phyloP scores from a whole-genome alignment of 257 asterid genomes.

The Nicotiana paniculata region DNA sequence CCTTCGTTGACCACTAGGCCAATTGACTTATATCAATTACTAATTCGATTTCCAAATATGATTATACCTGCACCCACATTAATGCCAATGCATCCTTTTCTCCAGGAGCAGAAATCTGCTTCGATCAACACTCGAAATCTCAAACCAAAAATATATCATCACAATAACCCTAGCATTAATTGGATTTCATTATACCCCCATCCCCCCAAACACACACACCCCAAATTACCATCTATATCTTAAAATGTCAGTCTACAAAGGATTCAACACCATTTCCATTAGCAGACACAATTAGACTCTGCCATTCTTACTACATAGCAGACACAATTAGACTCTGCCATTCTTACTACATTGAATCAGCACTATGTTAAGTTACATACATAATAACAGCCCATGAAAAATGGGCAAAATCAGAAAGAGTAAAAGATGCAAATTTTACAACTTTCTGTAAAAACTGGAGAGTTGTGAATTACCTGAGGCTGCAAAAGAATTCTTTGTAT shows the following conservation, averaged over 20 bases:
- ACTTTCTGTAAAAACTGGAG: not conserved
- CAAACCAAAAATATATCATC: not conserved
- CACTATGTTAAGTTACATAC: not conserved
- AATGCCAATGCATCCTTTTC: not conserved
- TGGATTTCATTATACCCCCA: not conserved
- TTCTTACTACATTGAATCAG: not conserved
- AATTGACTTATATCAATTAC: not conserved
- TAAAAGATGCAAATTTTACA: not conserved
- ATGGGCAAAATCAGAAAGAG: not conserved
- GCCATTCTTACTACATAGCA: no score
- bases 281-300: not conserved
- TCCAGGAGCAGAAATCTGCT: not conserved
- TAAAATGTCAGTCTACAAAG: not conserved
- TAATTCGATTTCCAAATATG: not conserved
- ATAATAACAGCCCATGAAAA: not conserved
- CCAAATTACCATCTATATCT: not conserved
- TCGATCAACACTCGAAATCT: not conserved
- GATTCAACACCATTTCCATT: not conserved
- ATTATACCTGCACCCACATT: not conserved
- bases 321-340: not conserved
- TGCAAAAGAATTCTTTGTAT: slow-evolving; percentile 38
- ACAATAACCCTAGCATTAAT: not conserved
- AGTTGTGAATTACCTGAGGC: slow-evolving; percentile 8
- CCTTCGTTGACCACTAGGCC: no score
- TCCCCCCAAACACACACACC: not conserved